A percentile compares a stretch with the other conserved stretches of the same genome.
Conservation (phyloP, 2,329 filamentous ascomycete genomes). For the Botrytis byssoidea region DNA sequence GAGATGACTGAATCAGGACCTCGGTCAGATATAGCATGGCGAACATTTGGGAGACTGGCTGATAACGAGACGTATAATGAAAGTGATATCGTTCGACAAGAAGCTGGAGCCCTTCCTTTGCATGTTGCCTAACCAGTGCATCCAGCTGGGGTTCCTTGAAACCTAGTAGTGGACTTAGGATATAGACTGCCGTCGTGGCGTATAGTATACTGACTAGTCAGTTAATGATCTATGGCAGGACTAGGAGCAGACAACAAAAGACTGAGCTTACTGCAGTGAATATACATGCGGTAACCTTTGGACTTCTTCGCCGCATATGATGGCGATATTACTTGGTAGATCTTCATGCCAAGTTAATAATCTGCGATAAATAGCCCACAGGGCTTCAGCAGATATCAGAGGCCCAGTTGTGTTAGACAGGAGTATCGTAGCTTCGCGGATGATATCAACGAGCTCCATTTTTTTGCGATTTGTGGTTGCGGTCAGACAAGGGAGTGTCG, state of each 20-base stretch:
- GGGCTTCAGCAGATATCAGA: constrained; percentile 26
- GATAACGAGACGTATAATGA: constrained; percentile 37
- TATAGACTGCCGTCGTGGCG: constrained; percentile 34
- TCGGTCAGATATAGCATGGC: constrained; percentile 38
- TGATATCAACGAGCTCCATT: constrained; percentile 34
- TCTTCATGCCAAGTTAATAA: constrained; percentile 35
- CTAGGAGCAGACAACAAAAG: not conserved
- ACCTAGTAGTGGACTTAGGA: constrained; percentile 38
- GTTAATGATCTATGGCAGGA: not conserved
- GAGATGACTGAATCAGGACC: constrained; percentile 36
- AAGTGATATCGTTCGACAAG: constrained; percentile 35
- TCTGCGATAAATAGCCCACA: constrained; percentile 36
- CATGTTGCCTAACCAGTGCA: constrained; percentile 36
- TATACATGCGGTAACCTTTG: constrained; percentile 38
- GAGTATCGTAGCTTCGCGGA: constrained; percentile 33
- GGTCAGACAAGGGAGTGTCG: constrained; percentile 30
- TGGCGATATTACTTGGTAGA: constrained; percentile 32
- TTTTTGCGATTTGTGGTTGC: constrained; percentile 38
- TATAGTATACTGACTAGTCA: constrained; percentile 38
- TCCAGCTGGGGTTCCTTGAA: constrained; percentile 32
- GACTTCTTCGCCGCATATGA: constrained; percentile 28
- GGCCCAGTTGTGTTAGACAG: constrained; percentile 30
- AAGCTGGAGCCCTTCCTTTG: constrained; percentile 38
- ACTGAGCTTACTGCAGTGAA: constrained; percentile 37
- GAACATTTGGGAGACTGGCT: constrained; percentile 40